These are phyloP conservation scores for Xanthoconium purpureum DNA, from an alignment of 768 basidiomycete species.

Conservation along the genomic window DNA sequence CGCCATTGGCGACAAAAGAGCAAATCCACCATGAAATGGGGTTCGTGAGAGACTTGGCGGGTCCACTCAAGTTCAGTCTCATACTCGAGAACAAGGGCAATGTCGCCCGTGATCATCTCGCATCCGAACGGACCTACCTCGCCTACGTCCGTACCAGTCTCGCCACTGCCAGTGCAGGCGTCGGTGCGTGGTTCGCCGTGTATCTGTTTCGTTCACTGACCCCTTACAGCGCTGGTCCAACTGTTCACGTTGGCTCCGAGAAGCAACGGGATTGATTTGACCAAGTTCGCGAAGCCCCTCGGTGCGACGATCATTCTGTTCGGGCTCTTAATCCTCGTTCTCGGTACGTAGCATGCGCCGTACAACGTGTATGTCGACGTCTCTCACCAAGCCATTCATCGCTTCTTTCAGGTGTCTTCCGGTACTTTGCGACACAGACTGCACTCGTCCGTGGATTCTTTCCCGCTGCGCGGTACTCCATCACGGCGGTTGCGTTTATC, in stretches of 20 bases:
- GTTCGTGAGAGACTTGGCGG: neutral
- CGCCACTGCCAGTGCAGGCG: constrained; percentile 54
- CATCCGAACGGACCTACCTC: constrained; percentile 60
- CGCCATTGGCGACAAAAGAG: neutral
- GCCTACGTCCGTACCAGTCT: constrained; percentile 66
- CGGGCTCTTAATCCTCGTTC: constrained; percentile 44
- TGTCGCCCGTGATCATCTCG: constrained; percentile 63
- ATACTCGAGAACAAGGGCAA: constrained; percentile 57
- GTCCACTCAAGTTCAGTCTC: constrained; percentile 25
- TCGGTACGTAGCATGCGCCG: constrained; percentile 37
- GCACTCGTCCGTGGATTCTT: constrained; percentile 50
- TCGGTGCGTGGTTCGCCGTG: constrained; percentile 41
- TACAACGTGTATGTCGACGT: neutral
- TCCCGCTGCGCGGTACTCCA: constrained; percentile 49
- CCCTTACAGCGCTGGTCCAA: constrained; percentile 47
- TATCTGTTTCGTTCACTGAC: neutral
- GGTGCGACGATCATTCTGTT: constrained; percentile 48
- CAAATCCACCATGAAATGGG: neutral
- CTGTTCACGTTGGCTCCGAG: constrained; percentile 41
- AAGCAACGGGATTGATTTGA: constrained; percentile 1
- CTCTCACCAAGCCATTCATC: neutral
- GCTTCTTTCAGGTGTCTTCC: constrained; percentile 37
- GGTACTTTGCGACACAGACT: constrained; percentile 54
- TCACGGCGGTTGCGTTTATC: constrained; percentile 39
- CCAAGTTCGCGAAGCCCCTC: constrained; percentile 45